phyloP scores from a whole-genome alignment of 306 rosid species.

The Vachellia pachyceras region DNA sequence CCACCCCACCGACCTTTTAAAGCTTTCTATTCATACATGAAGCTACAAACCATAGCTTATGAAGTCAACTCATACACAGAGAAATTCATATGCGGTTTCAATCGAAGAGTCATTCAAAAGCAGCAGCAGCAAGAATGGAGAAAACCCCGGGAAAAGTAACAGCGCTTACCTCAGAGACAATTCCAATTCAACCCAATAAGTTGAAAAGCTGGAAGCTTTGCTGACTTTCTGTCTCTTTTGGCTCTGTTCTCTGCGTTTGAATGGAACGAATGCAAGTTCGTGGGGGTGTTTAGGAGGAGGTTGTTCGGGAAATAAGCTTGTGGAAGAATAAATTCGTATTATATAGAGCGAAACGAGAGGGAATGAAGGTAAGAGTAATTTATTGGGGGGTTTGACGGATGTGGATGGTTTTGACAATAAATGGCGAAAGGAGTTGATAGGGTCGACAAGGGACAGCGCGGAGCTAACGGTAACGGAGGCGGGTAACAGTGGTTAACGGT shows the following conservation, averaged over 20 bases:
- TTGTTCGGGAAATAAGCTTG: neutral
- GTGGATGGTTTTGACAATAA: conserved; percentile 14
- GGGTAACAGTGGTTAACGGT: conserved; percentile 6
- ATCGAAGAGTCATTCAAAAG: neutral
- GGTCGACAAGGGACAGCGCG: neutral
- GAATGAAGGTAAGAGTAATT: too few species aligned
- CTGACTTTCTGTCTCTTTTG: neutral
- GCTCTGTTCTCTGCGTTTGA: neutral
- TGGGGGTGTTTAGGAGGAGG: neutral
- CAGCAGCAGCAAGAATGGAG: neutral
- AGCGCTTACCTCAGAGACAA: conserved; percentile 24
- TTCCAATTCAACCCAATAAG: conserved; percentile 28
- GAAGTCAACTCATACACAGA: neutral
- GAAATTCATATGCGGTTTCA: neutral
- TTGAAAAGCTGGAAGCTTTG: conserved; percentile 25
- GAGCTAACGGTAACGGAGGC: neutral
- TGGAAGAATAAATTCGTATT: neutral
- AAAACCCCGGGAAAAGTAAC: neutral
- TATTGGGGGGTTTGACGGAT: conserved; percentile 15
- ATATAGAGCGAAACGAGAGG: conserved; percentile 11
- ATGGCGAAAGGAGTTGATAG: neutral
- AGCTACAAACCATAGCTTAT: neutral
- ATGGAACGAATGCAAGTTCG: neutral
- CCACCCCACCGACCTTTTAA: neutral
- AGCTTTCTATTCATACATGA: neutral